Conservation (phyloP, 345 rosid genomes). For the Odontarrhena argentea region DNA sequence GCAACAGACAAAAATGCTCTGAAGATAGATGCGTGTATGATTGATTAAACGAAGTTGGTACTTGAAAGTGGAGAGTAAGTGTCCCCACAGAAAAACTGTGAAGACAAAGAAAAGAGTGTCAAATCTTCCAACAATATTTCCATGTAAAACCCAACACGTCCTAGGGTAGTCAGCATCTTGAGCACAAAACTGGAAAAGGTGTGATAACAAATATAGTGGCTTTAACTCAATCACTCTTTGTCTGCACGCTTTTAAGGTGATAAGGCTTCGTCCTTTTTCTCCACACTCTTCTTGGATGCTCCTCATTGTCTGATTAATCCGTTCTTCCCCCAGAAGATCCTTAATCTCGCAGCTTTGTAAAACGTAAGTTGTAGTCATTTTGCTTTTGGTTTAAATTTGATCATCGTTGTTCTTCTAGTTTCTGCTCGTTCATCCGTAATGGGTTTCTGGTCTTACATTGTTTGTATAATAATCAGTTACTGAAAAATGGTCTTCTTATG, state of each 20-base stretch:
- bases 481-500: background rate
- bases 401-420: background rate
- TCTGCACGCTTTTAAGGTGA: slow-evolving; percentile 20
- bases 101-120: background rate
- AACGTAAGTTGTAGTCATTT: slow-evolving; percentile 41
- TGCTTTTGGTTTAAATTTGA: background rate
- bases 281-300: slow-evolving; percentile 41
- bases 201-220: background rate
- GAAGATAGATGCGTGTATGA: background rate
- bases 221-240: too few species aligned
- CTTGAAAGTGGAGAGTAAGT: slow-evolving; percentile 95
- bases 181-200: slow-evolving; percentile 17
- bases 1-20: background rate
- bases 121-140: background rate
- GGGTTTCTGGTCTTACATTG: background rate
- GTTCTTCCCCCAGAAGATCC: slow-evolving; percentile 32
- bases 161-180: background rate
- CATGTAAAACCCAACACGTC: background rate
- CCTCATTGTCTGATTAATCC: slow-evolving; percentile 44
- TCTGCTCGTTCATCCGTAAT: background rate
- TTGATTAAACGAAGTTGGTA: slow-evolving; percentile 17
- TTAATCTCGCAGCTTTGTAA: slow-evolving; percentile 38
- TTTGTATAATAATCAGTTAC: slow-evolving; percentile 30
- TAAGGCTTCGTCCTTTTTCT: slow-evolving; percentile 51
- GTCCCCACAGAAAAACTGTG: slow-evolving; percentile 51